Conservation (phyloP, 768 basidiomycete species). For the Pholiota molesta region DNA sequence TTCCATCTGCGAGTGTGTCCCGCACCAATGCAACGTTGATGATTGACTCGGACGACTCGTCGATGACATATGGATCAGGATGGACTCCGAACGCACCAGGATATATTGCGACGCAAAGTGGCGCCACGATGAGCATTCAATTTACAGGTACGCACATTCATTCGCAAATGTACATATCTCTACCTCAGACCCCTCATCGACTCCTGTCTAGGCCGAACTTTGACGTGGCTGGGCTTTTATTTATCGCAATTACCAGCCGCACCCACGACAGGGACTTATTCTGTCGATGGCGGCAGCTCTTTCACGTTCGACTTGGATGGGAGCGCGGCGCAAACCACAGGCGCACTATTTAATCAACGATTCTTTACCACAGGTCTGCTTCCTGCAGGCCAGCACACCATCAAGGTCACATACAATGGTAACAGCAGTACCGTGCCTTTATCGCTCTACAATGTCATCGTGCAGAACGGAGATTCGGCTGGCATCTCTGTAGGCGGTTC, state of each 20-base stretch:
- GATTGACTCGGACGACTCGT: neutral
- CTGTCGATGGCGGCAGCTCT: neutral
- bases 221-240: constrained; percentile 6
- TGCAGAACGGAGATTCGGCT: neutral
- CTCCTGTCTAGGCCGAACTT: neutral
- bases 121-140: neutral
- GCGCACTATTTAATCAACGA: neutral
- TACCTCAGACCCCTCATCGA: neutral
- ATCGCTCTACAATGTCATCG: constrained; percentile 1
- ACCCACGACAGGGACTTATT: neutral
- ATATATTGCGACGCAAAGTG: neutral
- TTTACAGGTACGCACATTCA: constrained; percentile 5
- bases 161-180: too few species aligned
- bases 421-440: neutral
- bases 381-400: neutral
- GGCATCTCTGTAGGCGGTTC: neutral
- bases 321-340: neutral
- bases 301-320: neutral
- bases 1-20: neutral
- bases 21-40: neutral
- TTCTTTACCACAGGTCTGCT: neutral
- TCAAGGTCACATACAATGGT: constrained; percentile 2
- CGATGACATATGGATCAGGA: neutral
- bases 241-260: neutral
- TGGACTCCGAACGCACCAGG: neutral